Evolutionary conservation across 495 filamentous ascomycete species (phyloP), one percentile per base, ranked within the genome.

Genomic region (Aspergillus nanangensis): DNA sequence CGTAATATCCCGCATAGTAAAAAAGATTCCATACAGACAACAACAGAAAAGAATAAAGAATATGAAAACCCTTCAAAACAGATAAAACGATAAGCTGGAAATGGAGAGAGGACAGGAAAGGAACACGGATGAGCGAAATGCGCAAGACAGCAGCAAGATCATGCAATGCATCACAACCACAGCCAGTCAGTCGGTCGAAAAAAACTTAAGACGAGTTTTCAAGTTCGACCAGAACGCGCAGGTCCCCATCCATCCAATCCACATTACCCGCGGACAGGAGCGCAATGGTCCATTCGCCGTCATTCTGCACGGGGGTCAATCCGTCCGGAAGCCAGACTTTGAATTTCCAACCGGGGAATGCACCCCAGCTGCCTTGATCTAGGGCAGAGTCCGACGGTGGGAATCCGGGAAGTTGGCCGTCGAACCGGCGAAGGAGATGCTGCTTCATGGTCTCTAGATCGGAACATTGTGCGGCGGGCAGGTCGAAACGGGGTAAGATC

Each of bases 161-260:
- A n/a, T n/a, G n/a, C n/a, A n/a, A n/a, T n/a, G n/a, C n/a, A n/a
- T n/a, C n/a, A n/a, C n/a, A n/a, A n/a, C n/a, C n/a, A n/a, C n/a
- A n/a, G n/a, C n/a, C n/a, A n/a, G n/a, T n/a, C n/a, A n/a, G n/a
- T n/a, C n/a, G n/a, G n/a, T n/a, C n/a, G n/a, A n/a, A n/a, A n/a
- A n/a, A n/a, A n/a, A n/a, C n/a, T n/a, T n/a, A n/a, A n/a, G n/a
- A n/a, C n/a, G n/a, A n/a, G n/a, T n/a, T n/a, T n/a, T 54, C 63
- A 31, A 66, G 15, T n/a, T 75, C 69, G 21, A 76, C 55, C 24
- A 78, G 48, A 43, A 76, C 65, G 41, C 57, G 69, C 45, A 77
- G 50, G n/a, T 71, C 62, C 7, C 66, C 65, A 46, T 78, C 76
- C 71, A 79, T 72, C 75, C 74, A 78, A 13, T 76, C 75, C n/a